phyloP scores from a whole-genome alignment of 768 basidiomycete genomes.

The Podaxis sp. region DNA sequence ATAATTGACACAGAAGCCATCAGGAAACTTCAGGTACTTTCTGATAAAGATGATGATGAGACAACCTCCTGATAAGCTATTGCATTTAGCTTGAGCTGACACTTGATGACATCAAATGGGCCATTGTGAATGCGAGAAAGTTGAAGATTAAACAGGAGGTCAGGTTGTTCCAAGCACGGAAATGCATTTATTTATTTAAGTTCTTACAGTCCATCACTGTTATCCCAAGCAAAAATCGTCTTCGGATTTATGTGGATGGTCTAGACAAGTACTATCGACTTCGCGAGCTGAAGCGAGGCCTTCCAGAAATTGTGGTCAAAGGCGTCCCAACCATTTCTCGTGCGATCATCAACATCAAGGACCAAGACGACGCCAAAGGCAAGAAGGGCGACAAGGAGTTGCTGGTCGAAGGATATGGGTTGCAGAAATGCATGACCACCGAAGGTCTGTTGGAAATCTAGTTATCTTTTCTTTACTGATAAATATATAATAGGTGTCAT shows the following conservation, averaged over 20 bases:
- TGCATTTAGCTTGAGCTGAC: constrained; percentile 77
- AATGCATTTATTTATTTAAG: constrained; percentile 4
- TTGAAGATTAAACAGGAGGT: constrained; percentile 91
- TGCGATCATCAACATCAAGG: constrained; percentile 95
- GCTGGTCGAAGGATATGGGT: constrained; percentile 94
- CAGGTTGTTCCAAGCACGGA: constrained; percentile 1
- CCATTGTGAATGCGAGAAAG: constrained; percentile 81
- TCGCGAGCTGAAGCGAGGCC: constrained; percentile 78
- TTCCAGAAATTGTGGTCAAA: constrained; percentile 86
- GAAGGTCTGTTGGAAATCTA: constrained; percentile 55
- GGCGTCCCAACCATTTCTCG: constrained; percentile 85
- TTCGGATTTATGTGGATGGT: constrained; percentile 77
- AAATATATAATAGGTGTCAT: constrained; percentile 67
- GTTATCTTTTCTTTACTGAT: constrained; percentile 11
- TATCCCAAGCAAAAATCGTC: constrained; percentile 66
- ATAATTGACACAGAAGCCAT: constrained; percentile 89
- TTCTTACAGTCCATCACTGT: constrained; percentile 63
- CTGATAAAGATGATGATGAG: not conserved
- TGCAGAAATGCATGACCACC: constrained; percentile 95
- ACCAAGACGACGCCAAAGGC: constrained; percentile 73
- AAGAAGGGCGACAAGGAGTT: constrained; percentile 89
- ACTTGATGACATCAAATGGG: constrained; percentile 90
- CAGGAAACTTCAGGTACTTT: constrained; percentile 74
- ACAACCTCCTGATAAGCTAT: not conserved
- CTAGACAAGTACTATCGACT: constrained; percentile 79